Evolutionary conservation across 73 alveolate genomes (phyloP).

Genomic region (Paramecium sexaurelia): DNA sequence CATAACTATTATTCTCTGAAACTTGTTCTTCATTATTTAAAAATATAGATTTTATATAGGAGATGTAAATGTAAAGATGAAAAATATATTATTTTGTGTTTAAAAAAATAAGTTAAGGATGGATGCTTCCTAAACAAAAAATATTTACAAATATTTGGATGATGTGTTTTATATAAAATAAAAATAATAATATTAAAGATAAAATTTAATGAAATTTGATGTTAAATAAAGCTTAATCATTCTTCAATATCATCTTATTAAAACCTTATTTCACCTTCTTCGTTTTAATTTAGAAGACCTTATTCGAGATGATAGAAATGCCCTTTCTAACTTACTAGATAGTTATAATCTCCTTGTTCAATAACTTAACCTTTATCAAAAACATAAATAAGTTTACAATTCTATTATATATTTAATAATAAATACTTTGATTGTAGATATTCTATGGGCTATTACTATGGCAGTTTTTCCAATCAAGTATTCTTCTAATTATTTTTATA

Average conservation of each 20-base stretch:
- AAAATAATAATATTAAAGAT: neutral
- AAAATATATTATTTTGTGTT: no score
- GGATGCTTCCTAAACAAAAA: no score
- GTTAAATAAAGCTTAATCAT: neutral
- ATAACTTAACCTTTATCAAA: slow-evolving; percentile 56
- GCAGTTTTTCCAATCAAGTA: slow-evolving; percentile 70
- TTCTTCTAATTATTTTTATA: slow-evolving; percentile 60
- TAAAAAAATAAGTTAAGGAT: no score
- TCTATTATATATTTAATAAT: neutral
- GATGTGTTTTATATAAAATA: neutral
- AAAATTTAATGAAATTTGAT: neutral
- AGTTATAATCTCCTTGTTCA: slow-evolving; percentile 55
- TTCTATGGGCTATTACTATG: slow-evolving; percentile 85
- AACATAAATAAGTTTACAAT: slow-evolving; percentile 48
- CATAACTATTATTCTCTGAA: slow-evolving; percentile 76
- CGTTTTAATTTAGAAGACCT: neutral
- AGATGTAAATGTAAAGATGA: no score
- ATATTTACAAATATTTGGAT: no score
- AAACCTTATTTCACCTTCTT: neutral
- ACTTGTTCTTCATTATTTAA: slow-evolving; percentile 90
- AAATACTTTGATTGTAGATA: slow-evolving; percentile 73
- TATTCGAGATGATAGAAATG: slow-evolving; percentile 43
- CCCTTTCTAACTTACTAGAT: slow-evolving; percentile 26
- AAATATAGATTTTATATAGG: slow-evolving; percentile 84
- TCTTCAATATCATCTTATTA: neutral